phyloP scores from a whole-genome alignment of 495 filamentous ascomycete genomes.

The Penicillium lagena region DNA sequence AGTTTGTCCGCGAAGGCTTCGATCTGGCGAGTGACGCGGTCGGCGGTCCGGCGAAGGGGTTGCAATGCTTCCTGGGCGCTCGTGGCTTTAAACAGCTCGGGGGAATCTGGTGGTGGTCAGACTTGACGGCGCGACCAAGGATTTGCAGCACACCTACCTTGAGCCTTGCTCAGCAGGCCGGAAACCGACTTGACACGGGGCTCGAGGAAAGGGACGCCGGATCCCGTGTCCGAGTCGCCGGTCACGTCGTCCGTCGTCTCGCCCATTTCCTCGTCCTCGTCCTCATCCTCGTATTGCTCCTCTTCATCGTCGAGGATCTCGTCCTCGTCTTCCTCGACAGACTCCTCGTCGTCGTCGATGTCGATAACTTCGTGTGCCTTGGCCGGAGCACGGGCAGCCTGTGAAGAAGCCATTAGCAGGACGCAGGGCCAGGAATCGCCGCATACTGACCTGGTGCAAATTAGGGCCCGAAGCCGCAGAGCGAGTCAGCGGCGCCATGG shows the following conservation, averaged over 20 bases:
- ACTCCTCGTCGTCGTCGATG: constrained; percentile 33
- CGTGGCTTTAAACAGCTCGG: constrained; percentile 41
- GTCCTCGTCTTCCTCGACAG: constrained; percentile 22
- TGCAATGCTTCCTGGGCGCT: constrained; percentile 46
- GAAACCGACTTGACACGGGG: constrained; percentile 11
- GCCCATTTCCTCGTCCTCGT: constrained; percentile 25
- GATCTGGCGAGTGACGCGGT: constrained; percentile 56
- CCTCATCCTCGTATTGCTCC: constrained; percentile 19
- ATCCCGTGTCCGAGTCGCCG: constrained; percentile 15
- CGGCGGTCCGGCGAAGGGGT: constrained; percentile 51
- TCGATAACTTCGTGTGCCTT: constrained; percentile 34
- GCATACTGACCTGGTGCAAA: constrained; percentile 11
- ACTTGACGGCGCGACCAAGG: neutral
- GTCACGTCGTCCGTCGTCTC: constrained; percentile 15
- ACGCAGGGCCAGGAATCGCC: too few species aligned
- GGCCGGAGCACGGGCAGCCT: neutral
- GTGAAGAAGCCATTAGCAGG: constrained; percentile 21
- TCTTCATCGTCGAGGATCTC: constrained; percentile 15
- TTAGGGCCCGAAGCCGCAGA: constrained; percentile 7
- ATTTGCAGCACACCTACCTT: constrained; percentile 6
- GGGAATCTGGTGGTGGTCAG: constrained; percentile 17
- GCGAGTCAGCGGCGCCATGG: constrained; percentile 25
- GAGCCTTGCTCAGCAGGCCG: constrained; percentile 2
- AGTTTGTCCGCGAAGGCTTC: constrained; percentile 60
- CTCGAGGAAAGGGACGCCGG: constrained; percentile 13